Conservation (phyloP, 1,139 yeast species). For the Insectozyma bohioensis region DNA sequence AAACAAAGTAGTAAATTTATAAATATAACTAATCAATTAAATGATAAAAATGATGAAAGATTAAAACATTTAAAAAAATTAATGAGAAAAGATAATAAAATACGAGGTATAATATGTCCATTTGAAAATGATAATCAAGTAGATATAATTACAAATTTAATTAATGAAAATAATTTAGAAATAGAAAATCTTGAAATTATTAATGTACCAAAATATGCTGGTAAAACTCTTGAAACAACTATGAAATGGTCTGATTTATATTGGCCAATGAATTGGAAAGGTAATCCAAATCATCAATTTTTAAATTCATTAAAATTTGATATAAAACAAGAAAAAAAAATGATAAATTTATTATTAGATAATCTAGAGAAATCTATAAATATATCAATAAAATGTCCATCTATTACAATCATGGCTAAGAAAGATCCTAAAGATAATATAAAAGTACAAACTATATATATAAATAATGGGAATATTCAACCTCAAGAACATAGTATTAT, state of each 20-base stretch:
- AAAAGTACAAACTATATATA: slow-evolving; percentile 19
- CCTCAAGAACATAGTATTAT: slow-evolving; percentile 75
- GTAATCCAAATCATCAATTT: slow-evolving; percentile 80
- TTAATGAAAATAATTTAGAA: slow-evolving; percentile 15
- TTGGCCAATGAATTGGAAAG: slow-evolving; percentile 96
- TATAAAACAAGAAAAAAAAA: slow-evolving; percentile 37
- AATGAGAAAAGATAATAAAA: slow-evolving; percentile 18
- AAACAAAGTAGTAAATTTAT: slow-evolving; percentile 28
- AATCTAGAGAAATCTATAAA: slow-evolving; percentile 7
- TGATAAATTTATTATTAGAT: slow-evolving; percentile 31
- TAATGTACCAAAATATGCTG: slow-evolving; percentile 37
- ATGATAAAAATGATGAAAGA: slow-evolving; percentile 30
- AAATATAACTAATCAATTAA: slow-evolving; percentile 23
- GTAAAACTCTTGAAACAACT: slow-evolving; percentile 61
- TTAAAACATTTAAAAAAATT: slow-evolving; percentile 37
- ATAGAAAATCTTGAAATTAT: slow-evolving; percentile 13
- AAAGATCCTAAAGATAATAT: slow-evolving; percentile 2
- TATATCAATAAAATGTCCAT: neutral
- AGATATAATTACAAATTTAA: slow-evolving; percentile 15
- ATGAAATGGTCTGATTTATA: slow-evolving; percentile 59
- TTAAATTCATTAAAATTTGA: slow-evolving; percentile 54
- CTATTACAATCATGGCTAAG: slow-evolving; percentile 12
- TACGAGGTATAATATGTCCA: slow-evolving; percentile 33
- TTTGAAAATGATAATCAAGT: slow-evolving; percentile 16
- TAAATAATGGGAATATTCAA: slow-evolving; percentile 25